These are phyloP conservation scores for Tolypocladium album DNA, from an alignment of 2,329 filamentous ascomycete genomes.

Conservation along the genomic window DNA sequence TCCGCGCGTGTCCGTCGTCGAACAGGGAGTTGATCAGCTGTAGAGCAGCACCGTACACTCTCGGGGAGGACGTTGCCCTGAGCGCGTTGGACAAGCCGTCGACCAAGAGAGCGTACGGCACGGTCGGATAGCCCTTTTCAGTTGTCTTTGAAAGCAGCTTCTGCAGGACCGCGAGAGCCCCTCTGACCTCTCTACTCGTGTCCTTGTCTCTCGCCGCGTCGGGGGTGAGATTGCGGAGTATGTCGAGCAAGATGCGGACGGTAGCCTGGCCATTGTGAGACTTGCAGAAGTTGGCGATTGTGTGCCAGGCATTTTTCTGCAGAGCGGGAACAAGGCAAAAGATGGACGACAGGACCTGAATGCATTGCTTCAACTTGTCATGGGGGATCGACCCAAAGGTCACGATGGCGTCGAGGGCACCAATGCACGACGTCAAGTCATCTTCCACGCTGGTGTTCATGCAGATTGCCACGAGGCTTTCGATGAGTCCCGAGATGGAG, in stretches of 20 bases:
- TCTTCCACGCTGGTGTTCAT: constrained; percentile 52
- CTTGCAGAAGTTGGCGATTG: constrained; percentile 57
- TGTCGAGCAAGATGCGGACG: constrained; percentile 53
- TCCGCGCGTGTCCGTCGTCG: constrained; percentile 35
- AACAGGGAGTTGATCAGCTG: constrained; percentile 46
- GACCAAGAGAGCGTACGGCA: constrained; percentile 48
- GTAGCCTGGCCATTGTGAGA: constrained; percentile 65
- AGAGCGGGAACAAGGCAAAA: constrained; percentile 53
- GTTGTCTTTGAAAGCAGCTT: constrained; percentile 50
- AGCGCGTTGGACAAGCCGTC: constrained; percentile 44
- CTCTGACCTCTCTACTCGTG: constrained; percentile 45
- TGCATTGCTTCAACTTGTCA: constrained; percentile 50
- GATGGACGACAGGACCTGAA: constrained; percentile 63
- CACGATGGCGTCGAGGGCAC: constrained; percentile 58
- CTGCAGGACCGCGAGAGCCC: constrained; percentile 51
- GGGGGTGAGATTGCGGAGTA: constrained; percentile 38
- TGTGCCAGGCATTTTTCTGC: constrained; percentile 57
- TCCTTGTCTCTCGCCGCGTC: constrained; percentile 39
- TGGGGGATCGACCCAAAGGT: constrained; percentile 61
- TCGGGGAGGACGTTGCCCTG: constrained; percentile 30
- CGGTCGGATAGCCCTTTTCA: constrained; percentile 47
- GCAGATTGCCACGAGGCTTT: constrained; percentile 54
- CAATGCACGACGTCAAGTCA: constrained; percentile 57
- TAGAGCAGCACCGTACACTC: constrained; percentile 35
- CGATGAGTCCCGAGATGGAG: constrained; percentile 50